Percentiles rank a stretch among this genome's conserved stretches.
These are phyloP conservation scores for Paspalum notatum DNA, from an alignment of 176 grass and related monocot genomes.

Conservation along the genomic window DNA sequence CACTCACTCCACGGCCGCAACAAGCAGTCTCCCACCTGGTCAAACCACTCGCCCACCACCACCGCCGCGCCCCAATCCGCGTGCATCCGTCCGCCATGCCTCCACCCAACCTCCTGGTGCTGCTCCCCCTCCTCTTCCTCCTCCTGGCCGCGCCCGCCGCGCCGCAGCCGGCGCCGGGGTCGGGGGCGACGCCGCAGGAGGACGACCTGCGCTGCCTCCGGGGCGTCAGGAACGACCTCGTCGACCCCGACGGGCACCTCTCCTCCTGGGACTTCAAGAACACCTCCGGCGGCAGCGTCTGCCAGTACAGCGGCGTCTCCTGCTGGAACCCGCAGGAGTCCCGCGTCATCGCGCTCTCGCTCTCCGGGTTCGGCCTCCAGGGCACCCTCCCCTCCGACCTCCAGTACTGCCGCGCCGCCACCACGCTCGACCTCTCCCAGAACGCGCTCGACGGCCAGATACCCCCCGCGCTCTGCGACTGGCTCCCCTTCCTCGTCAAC, in stretches of 20 bases:
- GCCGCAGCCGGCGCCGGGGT: constrained; percentile 25
- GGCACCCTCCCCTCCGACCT: constrained; percentile 65
- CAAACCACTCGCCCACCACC: constrained; percentile 32
- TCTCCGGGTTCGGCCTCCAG: constrained; percentile 58
- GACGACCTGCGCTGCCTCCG: constrained; percentile 71
- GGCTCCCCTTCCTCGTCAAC: constrained; percentile 69
- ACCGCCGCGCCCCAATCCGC: not conserved
- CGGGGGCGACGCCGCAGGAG: constrained; percentile 40
- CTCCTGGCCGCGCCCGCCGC: constrained; percentile 6
- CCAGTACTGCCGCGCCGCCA: constrained; percentile 66
- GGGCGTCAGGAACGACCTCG: constrained; percentile 43
- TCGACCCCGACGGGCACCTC: constrained; percentile 26
- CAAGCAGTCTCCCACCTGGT: constrained; percentile 39
- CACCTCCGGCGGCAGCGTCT: constrained; percentile 52
- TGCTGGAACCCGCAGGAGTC: constrained; percentile 89
- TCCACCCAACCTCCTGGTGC: constrained; percentile 1
- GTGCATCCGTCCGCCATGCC: constrained; percentile 41
- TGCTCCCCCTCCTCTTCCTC: constrained; percentile 16
- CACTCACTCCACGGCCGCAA: constrained; percentile 19
- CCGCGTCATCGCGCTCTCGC: constrained; percentile 59
- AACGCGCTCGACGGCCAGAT: constrained; percentile 57
- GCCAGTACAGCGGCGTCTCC: constrained; percentile 54
- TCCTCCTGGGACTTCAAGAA: constrained; percentile 62
- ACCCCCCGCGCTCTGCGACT: constrained; percentile 70
- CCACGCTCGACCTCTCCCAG: constrained; percentile 65